A percentile compares a stretch with the other conserved stretches of the same genome.
Conservation (phyloP, 163 green algal genomes). For the Chloromonas sp. region DNA sequence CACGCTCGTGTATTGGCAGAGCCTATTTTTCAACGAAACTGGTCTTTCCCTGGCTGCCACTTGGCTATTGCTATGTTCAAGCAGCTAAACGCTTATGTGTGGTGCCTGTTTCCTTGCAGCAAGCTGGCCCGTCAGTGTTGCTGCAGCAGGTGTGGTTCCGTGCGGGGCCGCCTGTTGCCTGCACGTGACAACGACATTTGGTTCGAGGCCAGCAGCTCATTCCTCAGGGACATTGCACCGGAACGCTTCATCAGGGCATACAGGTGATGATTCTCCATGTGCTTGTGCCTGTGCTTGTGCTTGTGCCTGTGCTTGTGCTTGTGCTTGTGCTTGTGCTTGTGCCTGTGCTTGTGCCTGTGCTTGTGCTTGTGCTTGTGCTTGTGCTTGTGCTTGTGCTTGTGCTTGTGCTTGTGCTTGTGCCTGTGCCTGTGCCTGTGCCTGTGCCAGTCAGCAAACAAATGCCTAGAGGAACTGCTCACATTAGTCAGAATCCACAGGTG, state of each 20-base stretch:
- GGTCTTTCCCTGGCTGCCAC: too few species aligned
- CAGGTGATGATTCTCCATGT: background rate
- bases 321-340: too few species aligned
- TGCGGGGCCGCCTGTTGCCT: background rate
- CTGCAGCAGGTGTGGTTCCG: background rate
- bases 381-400: too few species aligned
- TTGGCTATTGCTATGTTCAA: background rate
- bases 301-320: too few species aligned
- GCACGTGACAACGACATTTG: slow-evolving; percentile 2
- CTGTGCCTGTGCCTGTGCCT: too few species aligned
- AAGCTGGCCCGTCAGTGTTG: background rate
- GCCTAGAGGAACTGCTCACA: too few species aligned
- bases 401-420: too few species aligned
- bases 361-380: too few species aligned
- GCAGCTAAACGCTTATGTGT: background rate
- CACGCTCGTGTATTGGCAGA: too few species aligned
- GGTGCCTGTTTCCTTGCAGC: background rate
- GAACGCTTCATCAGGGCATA: slow-evolving; percentile 5
- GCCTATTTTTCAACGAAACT: too few species aligned
- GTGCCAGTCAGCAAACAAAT: background rate
- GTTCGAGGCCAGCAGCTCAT: background rate
- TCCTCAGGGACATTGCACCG: background rate
- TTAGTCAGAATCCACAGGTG: background rate
- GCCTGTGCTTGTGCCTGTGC: too few species aligned
- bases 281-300: too few species aligned